These are phyloP conservation scores for Juncus effusus DNA, from an alignment of 176 grass and related monocot species.

Conservation along the genomic window DNA sequence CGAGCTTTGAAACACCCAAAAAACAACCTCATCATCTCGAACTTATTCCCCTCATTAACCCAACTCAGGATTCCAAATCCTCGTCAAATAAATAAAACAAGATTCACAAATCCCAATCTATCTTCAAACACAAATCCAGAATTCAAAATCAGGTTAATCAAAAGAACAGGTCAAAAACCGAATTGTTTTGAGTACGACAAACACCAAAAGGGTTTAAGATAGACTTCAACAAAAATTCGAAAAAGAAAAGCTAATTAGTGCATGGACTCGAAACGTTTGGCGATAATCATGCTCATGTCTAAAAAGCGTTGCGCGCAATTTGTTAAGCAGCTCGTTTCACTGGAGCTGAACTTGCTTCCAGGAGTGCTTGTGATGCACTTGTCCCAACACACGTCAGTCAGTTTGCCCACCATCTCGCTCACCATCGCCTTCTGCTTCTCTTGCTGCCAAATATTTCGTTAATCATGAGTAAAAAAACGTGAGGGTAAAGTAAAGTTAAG, in stretches of 20 bases:
- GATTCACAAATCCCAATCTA: too few species aligned
- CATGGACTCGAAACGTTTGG: conserved; percentile 55
- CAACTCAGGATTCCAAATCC: too few species aligned
- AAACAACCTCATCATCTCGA: too few species aligned
- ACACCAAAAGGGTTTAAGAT: conserved; percentile 4
- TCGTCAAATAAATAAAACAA: too few species aligned
- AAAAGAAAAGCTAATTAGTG: conserved; percentile 26
- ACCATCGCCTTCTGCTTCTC: conserved; percentile 78
- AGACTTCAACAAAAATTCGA: background rate
- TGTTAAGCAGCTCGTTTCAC: conserved; percentile 65
- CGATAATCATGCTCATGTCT: conserved; percentile 68
- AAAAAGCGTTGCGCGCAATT: conserved; percentile 67
- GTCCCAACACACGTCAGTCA: conserved; percentile 74
- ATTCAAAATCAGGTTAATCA: too few species aligned
- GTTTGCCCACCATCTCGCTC: conserved; percentile 68
- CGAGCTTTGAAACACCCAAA: too few species aligned
- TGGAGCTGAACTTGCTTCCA: conserved; percentile 76
- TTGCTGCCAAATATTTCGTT: conserved; percentile 38
- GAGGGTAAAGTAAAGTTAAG: background rate
- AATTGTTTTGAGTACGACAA: background rate
- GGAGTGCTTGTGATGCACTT: conserved; percentile 82
- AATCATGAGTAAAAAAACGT: background rate
- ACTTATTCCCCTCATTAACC: too few species aligned
- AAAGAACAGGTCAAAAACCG: too few species aligned
- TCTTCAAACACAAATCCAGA: too few species aligned